Conservation (phyloP, 257 asterid species). For the Primulina tabacum region DNA sequence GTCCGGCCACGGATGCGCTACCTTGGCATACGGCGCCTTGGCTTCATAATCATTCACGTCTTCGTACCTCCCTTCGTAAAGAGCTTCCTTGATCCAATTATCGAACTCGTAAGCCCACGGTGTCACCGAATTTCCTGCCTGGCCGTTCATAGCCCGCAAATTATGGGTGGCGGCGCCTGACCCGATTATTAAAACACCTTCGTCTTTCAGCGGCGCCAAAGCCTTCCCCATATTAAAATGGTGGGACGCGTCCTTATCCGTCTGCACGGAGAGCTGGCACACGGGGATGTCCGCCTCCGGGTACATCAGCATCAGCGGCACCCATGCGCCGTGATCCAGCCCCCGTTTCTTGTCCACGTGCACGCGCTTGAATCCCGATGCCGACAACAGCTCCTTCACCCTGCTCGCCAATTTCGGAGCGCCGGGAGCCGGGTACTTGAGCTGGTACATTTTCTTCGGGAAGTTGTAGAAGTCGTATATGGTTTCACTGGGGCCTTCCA, state of each 20-base stretch:
- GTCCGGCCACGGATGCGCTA: slow-evolving; percentile 54
- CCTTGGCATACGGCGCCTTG: slow-evolving; percentile 49
- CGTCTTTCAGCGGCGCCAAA: slow-evolving; percentile 40
- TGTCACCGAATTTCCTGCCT: slow-evolving; percentile 26
- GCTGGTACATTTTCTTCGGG: slow-evolving; percentile 48
- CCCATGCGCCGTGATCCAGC: slow-evolving; percentile 69
- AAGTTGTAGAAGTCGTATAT: slow-evolving; percentile 59
- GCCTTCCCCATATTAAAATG: slow-evolving; percentile 50
- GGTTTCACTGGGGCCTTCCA: slow-evolving; percentile 41
- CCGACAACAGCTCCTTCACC: slow-evolving; percentile 34
- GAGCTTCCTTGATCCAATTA: slow-evolving; percentile 42
- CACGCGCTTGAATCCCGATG: slow-evolving; percentile 42
- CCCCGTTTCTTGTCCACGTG: slow-evolving; percentile 48
- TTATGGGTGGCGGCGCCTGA: slow-evolving; percentile 57
- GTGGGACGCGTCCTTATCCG: slow-evolving; percentile 43
- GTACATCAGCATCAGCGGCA: slow-evolving; percentile 62
- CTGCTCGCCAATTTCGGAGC: slow-evolving; percentile 35
- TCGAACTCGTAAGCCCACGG: slow-evolving; percentile 52
- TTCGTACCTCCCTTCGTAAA: slow-evolving; percentile 42
- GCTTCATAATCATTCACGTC: slow-evolving; percentile 45
- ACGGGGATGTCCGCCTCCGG: slow-evolving; percentile 64
- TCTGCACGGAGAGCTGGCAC: slow-evolving; percentile 56
- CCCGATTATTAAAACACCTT: slow-evolving; percentile 44
- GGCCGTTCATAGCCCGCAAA: slow-evolving; percentile 29
- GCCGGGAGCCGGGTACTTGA: slow-evolving; percentile 51